Evolutionary conservation across 169 alveolate genomes (phyloP), one percentile per base, ranked within the genome.

Genomic region (Plasmodium yoelii): DNA sequence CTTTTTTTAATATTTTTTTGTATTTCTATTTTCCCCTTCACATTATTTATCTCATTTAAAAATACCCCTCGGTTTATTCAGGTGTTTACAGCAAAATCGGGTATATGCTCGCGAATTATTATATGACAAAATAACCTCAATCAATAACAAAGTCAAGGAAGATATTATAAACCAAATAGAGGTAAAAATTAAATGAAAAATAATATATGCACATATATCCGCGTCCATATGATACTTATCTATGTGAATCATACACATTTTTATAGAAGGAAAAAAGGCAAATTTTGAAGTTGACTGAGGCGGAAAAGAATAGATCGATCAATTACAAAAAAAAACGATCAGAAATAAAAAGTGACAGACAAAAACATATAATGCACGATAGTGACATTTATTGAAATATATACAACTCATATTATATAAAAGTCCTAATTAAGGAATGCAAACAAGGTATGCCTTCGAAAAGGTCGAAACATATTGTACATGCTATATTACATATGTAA

Each of bases 91-190:
- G 65, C 73, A 84, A 46, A 94, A 94, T 75, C 84, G 96, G 6
- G 87, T 88, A 4, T 82, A 74, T 72, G 96, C 96, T 10, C 93
- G 95, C 39, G 88, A 87, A 65, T 68, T 93, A 22, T 71, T 94
- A 56, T 75, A 92, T 82, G 44, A 67, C 28, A 77, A 59, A 80
- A 64, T 94, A 34, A 74, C 73, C n/a, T 74, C 84, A 61, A 57
- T 71, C 26, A 84, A 61, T 24, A 73, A 49, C 42, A 84, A 67
- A 53, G 65, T 55, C 44, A 72, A 77, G 56, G 39, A 55, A 10
- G 55, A 60, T 44, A 57, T 82, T 26, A 26, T 24, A 28, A n/a
- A 46, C 15, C 71, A 42, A 39, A 39, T 60, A 39, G 90, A 64
- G 49, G 82, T 74, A 84, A 46, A 51, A 6, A 51, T 2, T 13